phyloP scores from a whole-genome alignment of 108 stramenopile genomes.

The Cylindrotheca closterium region DNA sequence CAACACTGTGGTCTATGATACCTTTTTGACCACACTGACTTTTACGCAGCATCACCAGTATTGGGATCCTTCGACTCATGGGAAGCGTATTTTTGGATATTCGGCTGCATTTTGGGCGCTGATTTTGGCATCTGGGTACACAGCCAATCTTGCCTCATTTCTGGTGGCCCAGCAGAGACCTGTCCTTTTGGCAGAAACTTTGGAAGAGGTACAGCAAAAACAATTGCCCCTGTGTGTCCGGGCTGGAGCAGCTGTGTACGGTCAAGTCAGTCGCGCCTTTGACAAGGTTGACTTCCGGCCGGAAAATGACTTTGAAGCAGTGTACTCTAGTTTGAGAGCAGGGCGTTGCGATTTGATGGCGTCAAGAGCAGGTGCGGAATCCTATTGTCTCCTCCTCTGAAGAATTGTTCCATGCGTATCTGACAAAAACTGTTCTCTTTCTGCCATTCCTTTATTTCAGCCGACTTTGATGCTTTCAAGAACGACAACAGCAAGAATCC shows the following conservation, averaged over 20 bases:
- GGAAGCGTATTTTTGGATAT: constrained; percentile 16
- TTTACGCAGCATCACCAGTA: constrained; percentile 19
- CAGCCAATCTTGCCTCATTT: constrained; percentile 39
- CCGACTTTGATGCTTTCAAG: constrained; percentile 13
- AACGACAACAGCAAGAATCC: constrained; percentile 17
- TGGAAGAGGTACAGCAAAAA: constrained; percentile 16
- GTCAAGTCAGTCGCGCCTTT: constrained; percentile 13
- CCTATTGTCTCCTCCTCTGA: too few relatives aligned
- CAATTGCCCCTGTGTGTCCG: constrained; percentile 25
- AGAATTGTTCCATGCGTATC: too few relatives aligned
- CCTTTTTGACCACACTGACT: constrained; percentile 16
- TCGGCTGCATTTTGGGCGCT: constrained; percentile 38
- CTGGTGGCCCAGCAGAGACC: constrained; percentile 21
- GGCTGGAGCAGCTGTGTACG: background rate
- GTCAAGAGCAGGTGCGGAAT: background rate
- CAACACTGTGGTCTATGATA: background rate
- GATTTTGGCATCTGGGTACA: constrained; percentile 33
- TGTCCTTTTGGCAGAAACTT: constrained; percentile 10
- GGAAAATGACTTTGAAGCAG: background rate
- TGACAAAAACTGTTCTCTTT: too few relatives aligned
- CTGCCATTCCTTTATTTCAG: background rate
- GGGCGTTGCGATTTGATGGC: constrained; percentile 24
- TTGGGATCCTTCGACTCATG: background rate
- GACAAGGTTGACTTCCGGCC: constrained; percentile 14
- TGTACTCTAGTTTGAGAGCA: constrained; percentile 16